Percentiles rank a stretch among this genome's conserved stretches.
Evolutionary conservation across 257 asterid species (phyloP).

Genomic region (Rhazya stricta): DNA sequence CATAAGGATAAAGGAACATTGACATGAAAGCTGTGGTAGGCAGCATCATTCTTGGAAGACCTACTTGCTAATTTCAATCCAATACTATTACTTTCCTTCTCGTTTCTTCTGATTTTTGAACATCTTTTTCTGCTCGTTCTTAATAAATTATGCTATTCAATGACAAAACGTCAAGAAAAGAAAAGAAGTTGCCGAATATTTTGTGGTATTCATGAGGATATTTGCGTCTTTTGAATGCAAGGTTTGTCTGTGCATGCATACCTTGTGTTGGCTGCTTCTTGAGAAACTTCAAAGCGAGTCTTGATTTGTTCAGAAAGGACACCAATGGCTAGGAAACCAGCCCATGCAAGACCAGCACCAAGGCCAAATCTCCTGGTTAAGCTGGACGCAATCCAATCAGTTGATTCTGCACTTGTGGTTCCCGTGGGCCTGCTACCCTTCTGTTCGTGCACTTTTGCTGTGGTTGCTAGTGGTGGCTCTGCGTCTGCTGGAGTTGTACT

Average conservation of each 20-base stretch:
- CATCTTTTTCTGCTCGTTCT: too few relatives aligned
- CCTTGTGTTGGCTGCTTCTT: constrained; percentile 66
- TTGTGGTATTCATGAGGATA: neutral
- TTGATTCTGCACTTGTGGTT: constrained; percentile 46
- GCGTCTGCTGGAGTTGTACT: constrained; percentile 29
- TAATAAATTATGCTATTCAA: too few relatives aligned
- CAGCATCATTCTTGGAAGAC: neutral
- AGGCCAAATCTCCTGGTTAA: constrained; percentile 81
- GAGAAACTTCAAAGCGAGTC: constrained; percentile 74
- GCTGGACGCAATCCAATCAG: constrained; percentile 76
- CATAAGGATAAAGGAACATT: neutral
- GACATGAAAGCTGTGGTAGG: neutral
- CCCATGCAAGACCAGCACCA: constrained; percentile 95
- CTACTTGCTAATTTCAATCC: neutral
- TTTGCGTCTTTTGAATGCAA: neutral
- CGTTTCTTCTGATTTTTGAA: too few relatives aligned
- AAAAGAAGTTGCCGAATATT: neutral
- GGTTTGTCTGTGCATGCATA: neutral
- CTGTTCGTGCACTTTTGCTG: constrained; percentile 26
- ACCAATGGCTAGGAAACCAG: constrained; percentile 68
- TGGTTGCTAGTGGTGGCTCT: constrained; percentile 23
- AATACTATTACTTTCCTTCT: neutral
- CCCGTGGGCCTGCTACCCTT: constrained; percentile 24
- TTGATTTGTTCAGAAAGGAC: constrained; percentile 85
- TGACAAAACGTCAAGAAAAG: neutral